phyloP scores from a whole-genome alignment of 805 yeast genomes.

The Nematodospora valgi region DNA sequence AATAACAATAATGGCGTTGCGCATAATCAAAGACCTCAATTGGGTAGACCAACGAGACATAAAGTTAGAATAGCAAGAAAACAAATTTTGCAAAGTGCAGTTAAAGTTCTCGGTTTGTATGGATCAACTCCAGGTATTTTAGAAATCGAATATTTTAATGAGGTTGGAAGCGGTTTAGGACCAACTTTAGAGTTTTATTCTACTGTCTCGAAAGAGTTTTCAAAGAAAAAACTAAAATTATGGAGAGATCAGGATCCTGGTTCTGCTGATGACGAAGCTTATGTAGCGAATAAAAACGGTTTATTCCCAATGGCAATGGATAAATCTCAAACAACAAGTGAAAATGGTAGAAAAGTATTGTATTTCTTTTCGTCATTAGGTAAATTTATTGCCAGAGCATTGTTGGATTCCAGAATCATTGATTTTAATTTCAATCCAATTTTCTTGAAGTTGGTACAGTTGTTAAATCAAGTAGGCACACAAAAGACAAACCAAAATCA shows the following conservation, averaged over 20 bases:
- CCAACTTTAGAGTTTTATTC: constrained; percentile 95
- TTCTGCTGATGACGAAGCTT: constrained; percentile 21
- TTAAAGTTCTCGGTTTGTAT: constrained; percentile 71
- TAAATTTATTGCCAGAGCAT: constrained; percentile 78
- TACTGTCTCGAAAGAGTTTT: constrained; percentile 70
- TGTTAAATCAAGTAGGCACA: constrained; percentile 19
- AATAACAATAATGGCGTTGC: constrained; percentile 6
- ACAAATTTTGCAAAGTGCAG: constrained; percentile 68
- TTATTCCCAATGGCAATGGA: constrained; percentile 72
- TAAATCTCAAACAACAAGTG: constrained; percentile 17
- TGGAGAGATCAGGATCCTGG: constrained; percentile 56
- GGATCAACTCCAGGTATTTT: constrained; percentile 77
- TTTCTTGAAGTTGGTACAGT: constrained; percentile 61
- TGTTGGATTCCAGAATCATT: constrained; percentile 81
- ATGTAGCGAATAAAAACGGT: constrained; percentile 46
- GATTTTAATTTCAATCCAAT: constrained; percentile 74
- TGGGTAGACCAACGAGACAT: constrained; percentile 76
- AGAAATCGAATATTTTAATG: constrained; percentile 85
- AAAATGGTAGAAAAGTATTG: constrained; percentile 40
- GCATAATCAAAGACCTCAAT: constrained; percentile 31
- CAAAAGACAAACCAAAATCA: constrained; percentile 3
- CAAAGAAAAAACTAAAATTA: constrained; percentile 50
- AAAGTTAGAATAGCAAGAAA: constrained; percentile 76
- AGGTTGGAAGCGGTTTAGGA: constrained; percentile 94
- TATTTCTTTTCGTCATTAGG: constrained; percentile 69